Base-by-base conservation (phyloP, 2,329 filamentous ascomycete genomes). In the Pseudocercospora musae region DNA sequence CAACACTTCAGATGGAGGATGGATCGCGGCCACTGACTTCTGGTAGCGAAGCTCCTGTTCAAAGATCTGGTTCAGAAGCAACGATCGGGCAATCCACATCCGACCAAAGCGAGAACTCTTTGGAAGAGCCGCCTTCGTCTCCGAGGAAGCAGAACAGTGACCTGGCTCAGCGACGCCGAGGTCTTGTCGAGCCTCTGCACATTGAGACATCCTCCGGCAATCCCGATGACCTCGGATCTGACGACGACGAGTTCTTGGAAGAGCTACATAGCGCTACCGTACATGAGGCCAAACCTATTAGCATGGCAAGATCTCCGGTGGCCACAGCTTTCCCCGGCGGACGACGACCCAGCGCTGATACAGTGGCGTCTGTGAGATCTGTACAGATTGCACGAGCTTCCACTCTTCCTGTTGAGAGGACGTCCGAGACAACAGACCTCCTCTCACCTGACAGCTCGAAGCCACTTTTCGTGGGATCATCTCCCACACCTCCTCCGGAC, bases 191-290 rank as follows among this genome's bases (percentile, higher is more conserved):
- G 58, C 74, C 78, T 23, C 68, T 79, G 25, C 71, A 74, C 8
- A 67, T 76, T 13, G 73, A 78, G 40, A 68, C 74, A 15, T 71
- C 71, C 52, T 72, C 73, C 25, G 77, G 78, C 11, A 75, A 77
- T 57, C 76, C 79, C 57, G 71, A 75, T 20, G 80, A 82, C 46
- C 84, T 84, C 72, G 78, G 86, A 44, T 88, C 89, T n/a, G 90
- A 94, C 74, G 91, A 95, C 72, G 71, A 71, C 23, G 72, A 75
- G 11, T 67, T 75, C 46, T 58, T 96, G 85, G 90, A 96, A 61
- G 92, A 96, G 77, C 79, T 96, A 59, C 89, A 91, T 70, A 89
- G 86, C 59, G 92, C 92, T 27, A 92, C 89, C 1, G 80, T 96
- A 18, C 85, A 95, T 72, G 87, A 96, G 78, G 92, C 92, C n/a